Base-by-base conservation (phyloP, 2,329 filamentous ascomycete genomes). In the Xylariaceae sp. region DNA sequence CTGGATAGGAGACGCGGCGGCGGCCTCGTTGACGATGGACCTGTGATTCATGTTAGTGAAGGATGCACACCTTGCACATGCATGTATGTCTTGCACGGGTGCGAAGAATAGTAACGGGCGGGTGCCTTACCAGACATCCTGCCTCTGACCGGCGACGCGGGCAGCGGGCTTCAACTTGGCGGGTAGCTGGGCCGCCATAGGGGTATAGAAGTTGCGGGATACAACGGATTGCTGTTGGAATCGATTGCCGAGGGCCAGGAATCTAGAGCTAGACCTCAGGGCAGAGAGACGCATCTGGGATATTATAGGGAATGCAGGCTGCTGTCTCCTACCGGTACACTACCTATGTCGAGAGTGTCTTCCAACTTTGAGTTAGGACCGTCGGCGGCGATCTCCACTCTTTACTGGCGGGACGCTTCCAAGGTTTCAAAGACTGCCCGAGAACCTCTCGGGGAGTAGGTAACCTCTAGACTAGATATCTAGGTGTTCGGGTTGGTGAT, bases 21-120 rank as follows among this genome's bases (percentile, higher is more conserved):
- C 83, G 10, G 80, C 83, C 70, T 86, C 83, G 60, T 86, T 86
- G 72, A 86, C 74, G 70, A 86, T 85, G 60, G 80, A 78, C 81
- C 81, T 84, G 49, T 36, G 53, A 39, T 19, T 40, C 46, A 1
- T 29, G 58, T 61, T 58, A 59, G 61, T 56, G 57, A 3, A 21
- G 4, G 26, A 26, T 26, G 32, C 32, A 34, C 32, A 34, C 13
- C 32, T 13, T 7, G 26, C 10, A 34, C 1, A 34, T 7, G 1
- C 32, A 34, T n/a, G n/a, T n/a, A n/a, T n/a, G n/a, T n/a, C n/a
- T n/a, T n/a, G n/a, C n/a, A n/a, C n/a, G 32, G 13, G 32, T 15
- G 13, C 13, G 32, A 13, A 34, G 4, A 1, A 13, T 9, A 18
- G n/a, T 47, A 9, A 45, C 47, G 5, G 15, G 37, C 6, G 3